A percentile compares a stretch with the other conserved stretches of the same genome.
Conservation (phyloP, 371 early-diverging fungal species). For the Phascolomyces articulosus region DNA sequence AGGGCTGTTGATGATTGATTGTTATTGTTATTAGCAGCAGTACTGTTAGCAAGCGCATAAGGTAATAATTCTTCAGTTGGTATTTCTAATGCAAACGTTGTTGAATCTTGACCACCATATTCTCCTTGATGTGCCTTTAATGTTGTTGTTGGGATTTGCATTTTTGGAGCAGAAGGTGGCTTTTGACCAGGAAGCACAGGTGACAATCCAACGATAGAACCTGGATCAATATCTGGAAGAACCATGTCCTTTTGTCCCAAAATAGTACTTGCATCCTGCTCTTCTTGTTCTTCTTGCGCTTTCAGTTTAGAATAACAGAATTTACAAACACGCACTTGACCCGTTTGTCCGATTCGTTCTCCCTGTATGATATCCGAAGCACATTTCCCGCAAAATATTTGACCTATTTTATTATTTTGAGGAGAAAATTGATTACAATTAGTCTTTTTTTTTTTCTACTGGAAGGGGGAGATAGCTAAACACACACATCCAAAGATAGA, state of each 20-base stretch:
- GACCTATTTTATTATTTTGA: constrained; percentile 44
- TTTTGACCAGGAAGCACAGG: constrained; percentile 35
- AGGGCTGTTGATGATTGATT: constrained; percentile 5
- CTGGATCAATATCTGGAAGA: constrained; percentile 27
- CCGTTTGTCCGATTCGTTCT: constrained; percentile 67
- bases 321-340: constrained; percentile 79
- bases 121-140: constrained; percentile 30
- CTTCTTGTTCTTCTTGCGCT: constrained; percentile 7
- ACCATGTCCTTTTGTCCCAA: not conserved
- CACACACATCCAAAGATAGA: no score
- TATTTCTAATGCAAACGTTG: constrained; percentile 47
- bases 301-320: constrained; percentile 58
- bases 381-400: constrained; percentile 83
- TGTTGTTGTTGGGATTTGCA: constrained; percentile 51
- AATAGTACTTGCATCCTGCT: constrained; percentile 13
- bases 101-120: constrained; percentile 44
- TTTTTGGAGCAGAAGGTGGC: constrained; percentile 44
- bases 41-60: constrained; percentile 9
- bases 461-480: no score
- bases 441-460: no score
- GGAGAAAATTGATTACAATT: no score
- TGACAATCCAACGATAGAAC: constrained; percentile 7
- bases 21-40: not conserved
- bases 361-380: constrained; percentile 77
- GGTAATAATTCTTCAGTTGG: constrained; percentile 20